phyloP scores from a whole-genome alignment of 1,139 yeast genomes.

The Yamadazyma trypodendri region DNA sequence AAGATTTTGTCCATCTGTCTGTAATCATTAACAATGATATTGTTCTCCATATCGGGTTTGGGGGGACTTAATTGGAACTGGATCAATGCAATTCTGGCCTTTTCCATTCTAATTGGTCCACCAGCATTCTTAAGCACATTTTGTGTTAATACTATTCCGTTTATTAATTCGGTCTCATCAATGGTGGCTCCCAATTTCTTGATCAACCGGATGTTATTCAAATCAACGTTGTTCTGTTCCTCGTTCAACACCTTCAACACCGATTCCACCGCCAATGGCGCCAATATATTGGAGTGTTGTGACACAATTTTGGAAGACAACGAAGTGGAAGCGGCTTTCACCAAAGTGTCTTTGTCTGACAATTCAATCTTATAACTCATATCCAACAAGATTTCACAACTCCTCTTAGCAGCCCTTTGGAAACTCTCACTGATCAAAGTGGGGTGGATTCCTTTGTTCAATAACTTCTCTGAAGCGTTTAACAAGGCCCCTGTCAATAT shows the following conservation, averaged over 20 bases:
- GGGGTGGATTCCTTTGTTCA: slow-evolving; percentile 93
- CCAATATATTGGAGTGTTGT: slow-evolving; percentile 78
- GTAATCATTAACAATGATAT: slow-evolving; percentile 94
- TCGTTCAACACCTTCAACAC: slow-evolving; percentile 74
- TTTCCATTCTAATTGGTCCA: slow-evolving; percentile 94
- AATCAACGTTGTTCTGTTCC: slow-evolving; percentile 63
- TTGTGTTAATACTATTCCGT: slow-evolving; percentile 93
- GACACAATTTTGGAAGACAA: slow-evolving; percentile 93
- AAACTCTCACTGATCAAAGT: slow-evolving; percentile 92
- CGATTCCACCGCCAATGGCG: slow-evolving; percentile 94
- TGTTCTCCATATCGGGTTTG: slow-evolving; percentile 97
- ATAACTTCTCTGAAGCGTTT: slow-evolving; percentile 90
- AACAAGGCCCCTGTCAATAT: slow-evolving; percentile 90
- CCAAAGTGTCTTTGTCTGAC: slow-evolving; percentile 73
- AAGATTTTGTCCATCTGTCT: slow-evolving; percentile 98
- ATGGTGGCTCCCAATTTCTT: slow-evolving; percentile 97
- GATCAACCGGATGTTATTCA: slow-evolving; percentile 81
- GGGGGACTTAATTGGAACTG: slow-evolving; percentile 99
- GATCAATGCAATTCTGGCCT: slow-evolving; percentile 86
- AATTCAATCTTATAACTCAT: slow-evolving; percentile 81
- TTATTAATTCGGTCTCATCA: slow-evolving; percentile 90
- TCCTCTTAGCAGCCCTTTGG: slow-evolving; percentile 86
- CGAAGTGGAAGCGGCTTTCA: slow-evolving; percentile 93
- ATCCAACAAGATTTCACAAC: slow-evolving; percentile 79
- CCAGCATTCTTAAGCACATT: slow-evolving; percentile 87